Base-by-base conservation (phyloP, 2,329 filamentous ascomycete genomes). In the Pseudocercospora eumusae region DNA sequence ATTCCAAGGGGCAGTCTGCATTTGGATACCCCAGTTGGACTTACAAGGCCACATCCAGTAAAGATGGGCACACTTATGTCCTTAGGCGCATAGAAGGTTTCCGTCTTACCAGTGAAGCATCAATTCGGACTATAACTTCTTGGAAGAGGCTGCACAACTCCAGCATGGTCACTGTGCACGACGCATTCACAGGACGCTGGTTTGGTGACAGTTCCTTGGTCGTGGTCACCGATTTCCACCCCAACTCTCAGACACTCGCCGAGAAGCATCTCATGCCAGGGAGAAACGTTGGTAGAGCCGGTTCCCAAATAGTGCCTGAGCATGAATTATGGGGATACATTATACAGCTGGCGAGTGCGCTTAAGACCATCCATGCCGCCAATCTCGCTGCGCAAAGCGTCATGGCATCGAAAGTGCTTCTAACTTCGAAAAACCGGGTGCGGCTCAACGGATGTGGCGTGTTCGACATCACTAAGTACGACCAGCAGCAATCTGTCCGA, bases 181-280 rank as follows among this genome's bases (percentile, higher is more conserved):
- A 97, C 76, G 92, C 91, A 0, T 99, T 99, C 72, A 99, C 95
- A 0, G 96, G 92, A 11, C 84, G 92, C 64, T 91, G 89, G 25
- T 99, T 99, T 75, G 91, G 92, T 59, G 95, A 98, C 75, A 96
- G 91, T 76, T 98, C 95, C 2, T 83, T 99, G 59, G 89, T 99
- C 54, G 90, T 99, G 71, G 92, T 96, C 23, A 95, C 92, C 64
- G 92, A 96, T 75, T 99, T 96, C 73, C 91, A 95, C 71, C 93
- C 95, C 0, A 82, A 95, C 20, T 91, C 93, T 2, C 96, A 95
- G 76, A 96, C 93, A 0, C 83, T 99, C 23, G 86, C 89, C 33
- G 93, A 98, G 72, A 86, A 90, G 70, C 91, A 97, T 71, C 87
- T 92, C 69, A 73, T 78, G 54, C 49, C 63, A 60, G 56, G 58